Percentiles rank a stretch among this genome's conserved stretches.
Evolutionary conservation across 2,329 filamentous ascomycete genomes (phyloP).

Genomic region (Alternaria sp.): DNA sequence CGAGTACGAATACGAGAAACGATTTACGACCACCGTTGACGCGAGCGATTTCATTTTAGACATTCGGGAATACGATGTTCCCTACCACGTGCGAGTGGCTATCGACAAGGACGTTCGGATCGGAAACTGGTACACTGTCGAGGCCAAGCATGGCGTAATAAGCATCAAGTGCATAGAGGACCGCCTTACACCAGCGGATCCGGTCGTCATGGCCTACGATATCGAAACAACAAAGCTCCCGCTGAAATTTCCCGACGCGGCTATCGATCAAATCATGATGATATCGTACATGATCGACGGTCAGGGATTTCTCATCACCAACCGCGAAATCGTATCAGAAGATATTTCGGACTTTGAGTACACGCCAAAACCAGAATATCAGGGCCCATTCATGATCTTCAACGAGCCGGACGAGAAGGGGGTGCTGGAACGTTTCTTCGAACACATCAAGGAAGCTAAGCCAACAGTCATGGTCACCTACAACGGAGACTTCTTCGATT

Average conservation of each 20-base stretch:
- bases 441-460: conserved; percentile 91
- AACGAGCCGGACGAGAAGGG: conserved; percentile 94
- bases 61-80: conserved; percentile 98
- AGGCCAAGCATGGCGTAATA: conserved; percentile 88
- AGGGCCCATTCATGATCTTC: conserved; percentile 95
- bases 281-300: conserved; percentile 99
- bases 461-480: conserved; percentile 99
- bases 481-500: conserved; percentile 99
- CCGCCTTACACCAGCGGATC: conserved; percentile 86
- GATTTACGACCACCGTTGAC: conserved; percentile 79
- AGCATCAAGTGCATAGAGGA: conserved; percentile 86
- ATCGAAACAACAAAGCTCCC: conserved; percentile 97
- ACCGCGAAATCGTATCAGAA: conserved; percentile 95
- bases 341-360: conserved; percentile 98
- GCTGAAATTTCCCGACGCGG: conserved; percentile 93
- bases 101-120: conserved; percentile 97
- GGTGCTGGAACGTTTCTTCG: conserved; percentile 88
- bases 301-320: conserved; percentile 96
- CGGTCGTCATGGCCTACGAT: conserved; percentile 98
- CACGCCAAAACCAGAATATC: conserved; percentile 95
- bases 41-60: conserved; percentile 98
- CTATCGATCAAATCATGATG: conserved; percentile 99
- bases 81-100: conserved; percentile 97
- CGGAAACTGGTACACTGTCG: conserved; percentile 95
- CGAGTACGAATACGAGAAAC: conserved; percentile 82